Conservation (phyloP, 1,139 yeast genomes). For the Blastobotrys serpentis region DNA sequence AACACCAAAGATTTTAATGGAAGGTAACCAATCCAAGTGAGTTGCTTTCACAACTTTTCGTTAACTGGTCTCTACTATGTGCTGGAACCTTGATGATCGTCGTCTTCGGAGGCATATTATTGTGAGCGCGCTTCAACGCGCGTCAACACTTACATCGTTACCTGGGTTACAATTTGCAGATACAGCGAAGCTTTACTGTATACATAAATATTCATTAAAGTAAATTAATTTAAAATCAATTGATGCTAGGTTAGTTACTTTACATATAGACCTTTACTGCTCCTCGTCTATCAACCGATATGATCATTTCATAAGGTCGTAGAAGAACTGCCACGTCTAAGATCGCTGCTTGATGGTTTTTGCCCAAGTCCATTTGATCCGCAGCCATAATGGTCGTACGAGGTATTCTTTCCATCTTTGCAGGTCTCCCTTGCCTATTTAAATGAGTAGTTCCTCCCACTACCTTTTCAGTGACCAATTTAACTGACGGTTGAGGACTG, state of each 20-base stretch:
- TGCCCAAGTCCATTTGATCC: conserved; percentile 41
- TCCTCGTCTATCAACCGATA: conserved; percentile 66
- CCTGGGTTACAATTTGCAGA: too few relatives aligned
- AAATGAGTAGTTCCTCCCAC: conserved; percentile 23
- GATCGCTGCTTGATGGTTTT: conserved; percentile 50
- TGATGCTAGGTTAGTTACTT: neutral
- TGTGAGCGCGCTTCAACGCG: neutral
- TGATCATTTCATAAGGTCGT: conserved; percentile 58
- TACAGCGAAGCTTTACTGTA: too few relatives aligned
- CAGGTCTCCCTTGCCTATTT: conserved; percentile 31
- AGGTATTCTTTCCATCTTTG: conserved; percentile 30
- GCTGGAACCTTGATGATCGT: conserved; percentile 2
- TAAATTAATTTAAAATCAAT: too few relatives aligned
- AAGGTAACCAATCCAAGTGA: too few relatives aligned
- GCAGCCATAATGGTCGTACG: conserved; percentile 39
- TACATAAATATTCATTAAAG: too few relatives aligned
- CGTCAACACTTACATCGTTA: too few relatives aligned
- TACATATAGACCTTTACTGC: conserved; percentile 55
- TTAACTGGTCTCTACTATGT: too few relatives aligned
- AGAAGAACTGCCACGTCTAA: conserved; percentile 49
- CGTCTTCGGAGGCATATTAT: neutral
- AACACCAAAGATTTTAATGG: too few relatives aligned
- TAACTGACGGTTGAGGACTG: conserved; percentile 39
- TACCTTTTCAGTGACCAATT: conserved; percentile 27
- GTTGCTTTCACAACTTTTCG: too few relatives aligned